Base-by-base conservation (phyloP, 805 yeast species). In the Sporopachydermia lactativora region DNA sequence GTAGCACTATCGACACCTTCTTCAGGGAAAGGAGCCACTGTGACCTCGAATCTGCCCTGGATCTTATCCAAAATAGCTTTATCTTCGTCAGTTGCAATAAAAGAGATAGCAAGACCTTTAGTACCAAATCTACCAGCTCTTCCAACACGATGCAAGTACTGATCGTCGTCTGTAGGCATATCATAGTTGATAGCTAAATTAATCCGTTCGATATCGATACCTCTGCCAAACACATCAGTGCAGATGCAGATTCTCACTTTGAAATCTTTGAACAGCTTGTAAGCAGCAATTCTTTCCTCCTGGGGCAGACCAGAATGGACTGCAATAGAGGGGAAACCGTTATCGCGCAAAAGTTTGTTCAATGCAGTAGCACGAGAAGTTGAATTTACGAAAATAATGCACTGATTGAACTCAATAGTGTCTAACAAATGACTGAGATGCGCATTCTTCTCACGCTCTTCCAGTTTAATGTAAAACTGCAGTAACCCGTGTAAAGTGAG, bases 121-220 rank as follows among this genome's bases (percentile, higher is more conserved):
- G 98, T 89, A 71, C 98, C 98, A 56, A 89, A 89, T 75, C 98
- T 88, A 68, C 98, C 98, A 52, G 98, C 98, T 77, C 98, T 86
- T 59, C 98, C 98, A 48, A 89, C 98, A 71, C 98, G 85, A 71
- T 89, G 98, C 61, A 89, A 75, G 66, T 92, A 89, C 66, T 92
- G 96, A 65, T 89, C 97, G 49, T 97, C 95, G 68, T 88, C 96
- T 49, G 65, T 70, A 53, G 98, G 96, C 70, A 89, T 69, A 66
- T 89, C 98, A 65, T 89, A 89, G 72, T 89, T 92, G 71, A 89
- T 86, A 47, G 98, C 98, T 62, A 89, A 68, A 68, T 89, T 89
- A 66, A 89, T 89, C 70, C 98, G 85, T 73, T 89, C 98, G 52
- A 89, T 89, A 75, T 89, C 98, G 56, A 89, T 92, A 71, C 98